These are phyloP conservation scores for California macrophylla DNA, from an alignment of 441 rosid species.

Conservation along the genomic window DNA sequence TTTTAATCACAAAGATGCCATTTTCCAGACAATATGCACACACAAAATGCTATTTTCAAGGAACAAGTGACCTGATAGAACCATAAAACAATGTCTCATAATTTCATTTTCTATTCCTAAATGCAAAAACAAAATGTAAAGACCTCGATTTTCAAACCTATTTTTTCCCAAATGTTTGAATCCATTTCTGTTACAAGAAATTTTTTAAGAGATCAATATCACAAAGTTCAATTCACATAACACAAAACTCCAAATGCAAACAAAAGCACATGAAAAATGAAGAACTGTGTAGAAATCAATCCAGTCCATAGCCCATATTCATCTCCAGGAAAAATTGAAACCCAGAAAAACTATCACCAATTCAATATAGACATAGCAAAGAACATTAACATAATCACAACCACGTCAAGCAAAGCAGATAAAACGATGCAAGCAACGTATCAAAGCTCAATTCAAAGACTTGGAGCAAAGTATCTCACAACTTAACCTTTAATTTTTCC, in stretches of 20 bases:
- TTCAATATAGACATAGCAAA: not conserved
- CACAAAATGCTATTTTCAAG: not conserved
- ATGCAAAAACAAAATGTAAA: not conserved
- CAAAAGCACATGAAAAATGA: not conserved
- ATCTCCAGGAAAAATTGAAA: slow-evolving; percentile 8
- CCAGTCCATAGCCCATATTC: slow-evolving; percentile 32
- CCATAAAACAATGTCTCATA: not conserved
- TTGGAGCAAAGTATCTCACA: slow-evolving; percentile 23
- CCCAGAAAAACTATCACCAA: not conserved
- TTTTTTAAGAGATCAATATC: not conserved
- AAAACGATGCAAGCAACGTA: slow-evolving; percentile 29
- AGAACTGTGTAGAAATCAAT: slow-evolving; percentile 11
- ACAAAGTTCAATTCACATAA: not conserved
- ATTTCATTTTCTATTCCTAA: not conserved
- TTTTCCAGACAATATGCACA: not conserved
- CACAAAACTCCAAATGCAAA: not conserved
- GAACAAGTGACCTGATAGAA: not conserved
- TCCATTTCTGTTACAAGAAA: no score
- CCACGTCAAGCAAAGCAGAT: slow-evolving; percentile 5
- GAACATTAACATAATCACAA: not conserved
- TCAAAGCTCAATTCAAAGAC: slow-evolving; percentile 3
- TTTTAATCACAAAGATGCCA: not conserved
- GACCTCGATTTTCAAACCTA: not conserved
- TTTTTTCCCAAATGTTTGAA: not conserved
- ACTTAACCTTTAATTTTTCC: not conserved